Conservation (phyloP, 129 eudicot species). For the Apium graveolens region DNA sequence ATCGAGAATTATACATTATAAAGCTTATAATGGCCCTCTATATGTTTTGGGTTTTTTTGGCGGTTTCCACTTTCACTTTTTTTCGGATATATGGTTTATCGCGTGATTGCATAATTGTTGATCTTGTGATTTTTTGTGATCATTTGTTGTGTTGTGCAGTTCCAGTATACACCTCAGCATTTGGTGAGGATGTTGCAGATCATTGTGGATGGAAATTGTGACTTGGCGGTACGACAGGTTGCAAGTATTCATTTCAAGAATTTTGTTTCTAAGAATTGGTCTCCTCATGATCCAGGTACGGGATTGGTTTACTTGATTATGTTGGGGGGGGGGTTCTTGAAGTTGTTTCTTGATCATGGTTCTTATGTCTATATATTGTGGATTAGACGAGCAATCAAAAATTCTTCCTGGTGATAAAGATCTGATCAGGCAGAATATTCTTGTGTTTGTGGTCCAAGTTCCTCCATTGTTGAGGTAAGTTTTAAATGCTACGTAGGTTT, state of each 20-base stretch:
- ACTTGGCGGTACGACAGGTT: constrained; percentile 75
- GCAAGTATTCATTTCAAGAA: constrained; percentile 94
- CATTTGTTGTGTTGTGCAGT: constrained; percentile 31
- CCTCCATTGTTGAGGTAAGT: constrained; percentile 74
- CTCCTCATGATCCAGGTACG: constrained; percentile 68
- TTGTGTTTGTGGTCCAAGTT: constrained; percentile 62
- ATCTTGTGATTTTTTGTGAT: background rate
- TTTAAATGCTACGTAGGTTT: background rate
- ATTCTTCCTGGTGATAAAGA: constrained; percentile 70
- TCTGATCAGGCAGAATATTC: constrained; percentile 77
- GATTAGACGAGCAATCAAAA: constrained; percentile 62
- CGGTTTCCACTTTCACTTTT: too few species aligned
- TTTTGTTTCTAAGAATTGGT: constrained; percentile 82
- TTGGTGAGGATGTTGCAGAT: constrained; percentile 89
- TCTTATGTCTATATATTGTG: background rate
- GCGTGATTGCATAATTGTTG: background rate
- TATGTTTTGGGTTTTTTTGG: too few species aligned
- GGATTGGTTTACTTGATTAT: background rate
- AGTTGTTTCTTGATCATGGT: constrained; percentile 1
- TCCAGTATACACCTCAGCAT: constrained; percentile 87
- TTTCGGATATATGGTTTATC: background rate
- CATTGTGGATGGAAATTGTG: constrained; percentile 73
- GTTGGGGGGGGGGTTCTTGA: background rate
- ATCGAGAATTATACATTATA: too few species aligned
- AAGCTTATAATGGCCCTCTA: too few species aligned